Evolutionary conservation across 352 stramenopile species (phyloP), one percentile per base, ranked within the genome.

Genomic region (Globisporangium orthogonon): DNA sequence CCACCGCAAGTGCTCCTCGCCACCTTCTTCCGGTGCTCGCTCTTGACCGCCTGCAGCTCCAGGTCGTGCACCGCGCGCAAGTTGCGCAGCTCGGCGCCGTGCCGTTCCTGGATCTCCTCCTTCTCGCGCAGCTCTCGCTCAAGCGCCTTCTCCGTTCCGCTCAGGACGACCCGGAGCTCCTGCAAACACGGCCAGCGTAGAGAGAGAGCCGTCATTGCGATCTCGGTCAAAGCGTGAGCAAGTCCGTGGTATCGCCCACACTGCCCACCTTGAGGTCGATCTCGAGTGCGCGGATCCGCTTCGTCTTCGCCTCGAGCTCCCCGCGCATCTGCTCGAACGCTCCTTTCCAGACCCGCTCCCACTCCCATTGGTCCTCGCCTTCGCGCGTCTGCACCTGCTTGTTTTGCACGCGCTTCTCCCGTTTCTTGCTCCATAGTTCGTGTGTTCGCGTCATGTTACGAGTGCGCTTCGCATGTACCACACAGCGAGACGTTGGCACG

Each of bases 281-380:
- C 29, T 47, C 37, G 43, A 86, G 62, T 11, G 61, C 52, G 7
- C 70, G 50, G 7, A 67, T 71, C 43, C 78, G 72, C 10, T 68
- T 46, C 1, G 62, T 66, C 18, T 69, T 70, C 1, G 60, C 52
- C 30, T 74, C 55, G 17, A 86, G 50, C 39, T 87, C 64, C 2
- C 57, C 61, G 0, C 58, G 76, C 63, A 87, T 78, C 46, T 75
- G 75, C 56, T 86, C 73, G 52, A 89, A 89, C 10, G 76, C 75
- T 40, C 73, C 75, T 74, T 86, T 85, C 76, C 79, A 89, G 31
- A 87, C 69, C 29, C 66, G 73, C 57, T 87, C 69, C 79, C 76
- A 86, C 54, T 87, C 76, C 67, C 72, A 88, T 49, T 88, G 77
- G 29, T 87, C 75, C 30, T 87, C 71, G 54, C 77, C 61, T 11